These are phyloP conservation scores for Isabelozyma gotoi DNA, from an alignment of 805 yeast species.

Conservation along the genomic window DNA sequence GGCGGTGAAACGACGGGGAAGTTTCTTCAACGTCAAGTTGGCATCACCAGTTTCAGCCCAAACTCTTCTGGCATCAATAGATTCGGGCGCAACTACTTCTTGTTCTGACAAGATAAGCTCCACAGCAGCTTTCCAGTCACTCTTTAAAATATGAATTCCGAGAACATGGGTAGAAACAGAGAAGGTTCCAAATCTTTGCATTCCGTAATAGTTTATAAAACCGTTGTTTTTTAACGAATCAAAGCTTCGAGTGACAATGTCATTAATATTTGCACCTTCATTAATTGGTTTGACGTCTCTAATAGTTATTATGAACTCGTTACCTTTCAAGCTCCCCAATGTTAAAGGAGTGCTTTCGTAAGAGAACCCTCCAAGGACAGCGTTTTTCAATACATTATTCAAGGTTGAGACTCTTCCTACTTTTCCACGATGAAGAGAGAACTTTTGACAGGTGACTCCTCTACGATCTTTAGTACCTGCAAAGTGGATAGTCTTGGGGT, in stretches of 20 bases:
- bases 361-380: slow-evolving; percentile 74
- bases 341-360: slow-evolving; percentile 62
- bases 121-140: slow-evolving; percentile 78
- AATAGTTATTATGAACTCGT: slow-evolving; percentile 82
- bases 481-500: slow-evolving; percentile 68
- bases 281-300: slow-evolving; percentile 59
- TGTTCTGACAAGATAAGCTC: slow-evolving; percentile 83
- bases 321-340: slow-evolving; percentile 85
- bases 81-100: slow-evolving; percentile 77
- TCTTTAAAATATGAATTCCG: slow-evolving; percentile 69
- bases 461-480: slow-evolving; percentile 98
- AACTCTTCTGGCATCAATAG: slow-evolving; percentile 74
- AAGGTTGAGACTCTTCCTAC: slow-evolving; percentile 74
- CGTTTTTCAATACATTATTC: slow-evolving; percentile 74
- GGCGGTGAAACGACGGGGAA: slow-evolving; percentile 90
- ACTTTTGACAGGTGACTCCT: slow-evolving; percentile 88
- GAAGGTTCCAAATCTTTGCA: slow-evolving; percentile 97
- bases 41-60: slow-evolving; percentile 81
- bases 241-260: slow-evolving; percentile 52
- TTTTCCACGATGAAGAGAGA: slow-evolving; percentile 65
- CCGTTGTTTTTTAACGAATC: slow-evolving; percentile 64
- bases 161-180: slow-evolving; percentile 86
- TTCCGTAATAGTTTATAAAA: slow-evolving; percentile 92
- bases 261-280: slow-evolving; percentile 35
- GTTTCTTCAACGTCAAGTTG: slow-evolving; percentile 56